Base-by-base conservation (phyloP, 78 protist genomes). In the Emiliania huxleyi region DNA sequence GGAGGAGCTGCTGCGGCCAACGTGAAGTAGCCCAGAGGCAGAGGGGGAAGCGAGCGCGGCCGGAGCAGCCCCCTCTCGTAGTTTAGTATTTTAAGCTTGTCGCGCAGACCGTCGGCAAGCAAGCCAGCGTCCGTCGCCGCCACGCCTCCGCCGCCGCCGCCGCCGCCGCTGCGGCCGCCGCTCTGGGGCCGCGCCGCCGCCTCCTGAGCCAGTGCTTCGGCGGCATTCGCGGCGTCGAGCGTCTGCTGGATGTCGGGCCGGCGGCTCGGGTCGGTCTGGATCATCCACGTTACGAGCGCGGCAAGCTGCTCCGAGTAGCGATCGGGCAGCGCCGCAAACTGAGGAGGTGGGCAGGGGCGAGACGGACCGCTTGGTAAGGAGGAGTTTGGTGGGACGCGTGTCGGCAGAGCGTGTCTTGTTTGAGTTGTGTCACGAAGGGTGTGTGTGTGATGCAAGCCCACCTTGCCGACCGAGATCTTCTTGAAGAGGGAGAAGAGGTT, bases 401-500 rank as follows among this genome's bases (percentile, higher is more conserved):
- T n/a, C n/a, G n/a, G n/a, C n/a, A n/a, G n/a, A n/a, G n/a, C n/a
- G n/a, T n/a, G n/a, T n/a, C n/a, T n/a, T n/a, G n/a, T n/a, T n/a
- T n/a, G n/a, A n/a, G n/a, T n/a, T n/a, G n/a, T n/a, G n/a, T n/a
- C n/a, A n/a, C n/a, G n/a, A n/a, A n/a, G n/a, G n/a, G n/a, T n/a
- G n/a, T n/a, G n/a, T n/a, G n/a, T n/a, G n/a, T n/a, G n/a, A n/a
- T n/a, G n/a, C n/a, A n/a, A n/a, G n/a, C n/a, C n/a, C n/a, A n/a
- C n/a, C n/a, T n/a, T n/a, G 40, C 89, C 89, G 0, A 1, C 23
- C 3, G 89, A 81, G 89, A 81, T 81, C 38, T 81, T 81, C 38
- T 81, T 44, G 89, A 81, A 81, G 56, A 81, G 89, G 4, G 52
- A 44, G 89, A 44, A 81, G 44, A 81, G 52, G 38, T 81, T 81